Conservation (phyloP, 2,329 filamentous ascomycete genomes). For the Zasmidium cellare region DNA sequence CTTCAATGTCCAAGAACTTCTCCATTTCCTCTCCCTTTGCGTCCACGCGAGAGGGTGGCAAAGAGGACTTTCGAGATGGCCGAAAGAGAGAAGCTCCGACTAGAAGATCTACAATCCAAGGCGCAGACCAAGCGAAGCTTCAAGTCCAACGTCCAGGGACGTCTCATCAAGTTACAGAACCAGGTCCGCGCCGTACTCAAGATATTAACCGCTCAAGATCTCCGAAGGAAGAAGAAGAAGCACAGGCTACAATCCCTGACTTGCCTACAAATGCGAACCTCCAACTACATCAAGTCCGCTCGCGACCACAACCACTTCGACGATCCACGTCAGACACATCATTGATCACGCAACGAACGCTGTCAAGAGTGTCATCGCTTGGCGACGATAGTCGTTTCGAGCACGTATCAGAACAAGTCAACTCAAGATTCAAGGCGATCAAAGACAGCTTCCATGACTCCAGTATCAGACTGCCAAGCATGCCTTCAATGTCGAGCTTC, state of each 20-base stretch:
- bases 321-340: constrained; percentile 76
- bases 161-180: neutral
- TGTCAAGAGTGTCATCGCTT: constrained; percentile 78
- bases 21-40: constrained; percentile 30
- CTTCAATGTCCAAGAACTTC: constrained; percentile 32
- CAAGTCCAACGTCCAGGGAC: neutral
- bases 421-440: constrained; percentile 85
- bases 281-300: constrained; percentile 13
- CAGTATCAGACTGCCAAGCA: constrained; percentile 62
- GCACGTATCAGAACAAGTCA: constrained; percentile 79
- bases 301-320: constrained; percentile 44
- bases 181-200: neutral
- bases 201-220: constrained; percentile 4
- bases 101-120: neutral
- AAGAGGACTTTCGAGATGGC: constrained; percentile 2
- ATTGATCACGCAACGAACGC: constrained; percentile 67
- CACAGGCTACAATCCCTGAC: constrained; percentile 20
- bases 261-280: constrained; percentile 21
- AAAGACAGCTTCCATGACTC: constrained; percentile 85
- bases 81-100: neutral
- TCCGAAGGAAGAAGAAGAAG: constrained; percentile 19
- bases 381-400: constrained; percentile 82
- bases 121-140: neutral
- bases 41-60: constrained; percentile 7
- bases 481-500: constrained; percentile 53